A percentile compares a stretch with the other conserved stretches of the same genome.
Evolutionary conservation across 1,139 yeast species (phyloP).

Genomic region (Geotrichum aggregatum): DNA sequence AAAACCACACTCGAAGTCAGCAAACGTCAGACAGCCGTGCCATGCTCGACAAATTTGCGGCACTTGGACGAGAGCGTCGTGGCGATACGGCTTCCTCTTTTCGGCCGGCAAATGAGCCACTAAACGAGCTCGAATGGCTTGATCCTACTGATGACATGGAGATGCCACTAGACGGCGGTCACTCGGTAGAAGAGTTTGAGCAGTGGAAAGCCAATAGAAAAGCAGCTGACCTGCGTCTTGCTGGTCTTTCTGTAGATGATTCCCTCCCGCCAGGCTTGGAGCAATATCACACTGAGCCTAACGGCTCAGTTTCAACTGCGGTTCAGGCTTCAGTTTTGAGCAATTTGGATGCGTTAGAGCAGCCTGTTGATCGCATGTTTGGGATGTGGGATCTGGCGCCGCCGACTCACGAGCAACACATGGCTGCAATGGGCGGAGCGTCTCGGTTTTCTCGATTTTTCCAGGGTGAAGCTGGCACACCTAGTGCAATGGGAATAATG

Average conservation of each 20-base stretch:
- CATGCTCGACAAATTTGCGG: constrained; percentile 9
- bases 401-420: constrained; percentile 3
- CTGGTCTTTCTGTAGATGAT: constrained; percentile 11
- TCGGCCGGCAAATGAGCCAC: background rate
- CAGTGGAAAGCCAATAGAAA: constrained; percentile 34
- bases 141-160: constrained; percentile 14
- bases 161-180: constrained; percentile 17
- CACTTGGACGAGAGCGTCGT: constrained; percentile 15
- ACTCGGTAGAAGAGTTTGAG: constrained; percentile 33
- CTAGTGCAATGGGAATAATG: background rate
- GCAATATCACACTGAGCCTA: background rate
- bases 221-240: constrained; percentile 19
- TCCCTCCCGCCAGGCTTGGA: background rate
- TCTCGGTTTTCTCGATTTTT: constrained; percentile 30
- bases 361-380: constrained; percentile 8
- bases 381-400: constrained; percentile 7
- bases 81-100: constrained; percentile 8
- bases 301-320: too few relatives aligned
- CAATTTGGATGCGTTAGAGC: constrained; percentile 27
- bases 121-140: constrained; percentile 12
- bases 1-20: background rate
- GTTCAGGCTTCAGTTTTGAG: too few relatives aligned
- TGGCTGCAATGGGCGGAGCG: background rate
- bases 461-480: constrained; percentile 1
- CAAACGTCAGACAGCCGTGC: background rate